Evolutionary conservation across 1,139 yeast species (phyloP).

Genomic region (Candida pseudoviswanathii): DNA sequence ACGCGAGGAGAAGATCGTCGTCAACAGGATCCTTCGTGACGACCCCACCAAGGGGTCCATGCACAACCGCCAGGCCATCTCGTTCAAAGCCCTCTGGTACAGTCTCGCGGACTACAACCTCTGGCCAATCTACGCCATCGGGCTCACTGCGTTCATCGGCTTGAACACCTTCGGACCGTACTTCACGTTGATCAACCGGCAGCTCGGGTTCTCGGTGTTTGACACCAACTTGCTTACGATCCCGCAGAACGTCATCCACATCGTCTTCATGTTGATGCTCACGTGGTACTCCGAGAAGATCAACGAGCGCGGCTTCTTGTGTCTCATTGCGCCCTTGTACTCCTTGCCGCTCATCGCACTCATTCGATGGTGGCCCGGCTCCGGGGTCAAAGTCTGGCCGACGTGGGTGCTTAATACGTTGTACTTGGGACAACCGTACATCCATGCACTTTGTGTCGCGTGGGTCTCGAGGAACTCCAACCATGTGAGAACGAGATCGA

Average conservation of each 20-base stretch:
- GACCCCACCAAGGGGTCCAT: conserved; percentile 72
- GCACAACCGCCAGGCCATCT: conserved; percentile 37
- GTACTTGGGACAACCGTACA: conserved; percentile 51
- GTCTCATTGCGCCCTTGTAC: conserved; percentile 40
- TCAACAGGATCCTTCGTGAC: conserved; percentile 62
- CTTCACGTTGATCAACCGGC: conserved; percentile 40
- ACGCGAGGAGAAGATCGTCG: conserved; percentile 61
- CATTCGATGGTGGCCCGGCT: conserved; percentile 53
- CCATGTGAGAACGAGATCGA: conserved; percentile 59
- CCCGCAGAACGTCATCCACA: conserved; percentile 30
- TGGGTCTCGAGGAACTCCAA: conserved; percentile 66
- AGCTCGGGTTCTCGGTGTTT: conserved; percentile 58
- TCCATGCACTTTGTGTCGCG: conserved; percentile 55
- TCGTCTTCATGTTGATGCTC: conserved; percentile 34
- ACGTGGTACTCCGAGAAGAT: conserved; percentile 45
- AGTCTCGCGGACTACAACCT: conserved; percentile 55
- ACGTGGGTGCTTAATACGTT: conserved; percentile 53
- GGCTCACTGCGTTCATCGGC: conserved; percentile 50
- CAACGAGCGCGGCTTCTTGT: conserved; percentile 35
- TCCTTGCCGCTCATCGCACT: conserved; percentile 40
- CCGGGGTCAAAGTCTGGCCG: conserved; percentile 50
- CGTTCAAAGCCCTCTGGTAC: conserved; percentile 36
- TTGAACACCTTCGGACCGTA: conserved; percentile 28
- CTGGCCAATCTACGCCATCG: conserved; percentile 59
- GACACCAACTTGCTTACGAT: conserved; percentile 57